Evolutionary conservation across 2,329 filamentous ascomycete species (phyloP).

Genomic region (Akanthomyces uredinophilus): DNA sequence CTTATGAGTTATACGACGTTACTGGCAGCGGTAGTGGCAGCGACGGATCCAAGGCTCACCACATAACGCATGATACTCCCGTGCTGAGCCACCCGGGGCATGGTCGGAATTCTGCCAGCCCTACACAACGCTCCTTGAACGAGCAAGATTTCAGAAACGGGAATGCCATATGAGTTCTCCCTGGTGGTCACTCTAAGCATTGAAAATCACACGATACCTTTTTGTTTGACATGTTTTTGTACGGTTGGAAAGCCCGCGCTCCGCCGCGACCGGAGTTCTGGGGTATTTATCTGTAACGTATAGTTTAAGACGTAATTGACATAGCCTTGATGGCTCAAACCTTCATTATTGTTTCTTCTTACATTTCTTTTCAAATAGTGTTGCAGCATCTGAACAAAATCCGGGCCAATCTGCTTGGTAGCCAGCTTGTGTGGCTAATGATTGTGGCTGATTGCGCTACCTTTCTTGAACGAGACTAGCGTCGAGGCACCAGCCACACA

Average conservation of each 20-base stretch:
- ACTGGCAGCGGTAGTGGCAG: slow-evolving; percentile 31
- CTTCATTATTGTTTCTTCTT: no score
- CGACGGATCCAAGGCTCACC: background rate
- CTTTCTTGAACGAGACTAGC: slow-evolving; percentile 16
- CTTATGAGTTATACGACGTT: slow-evolving; percentile 47
- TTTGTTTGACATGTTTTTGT: background rate
- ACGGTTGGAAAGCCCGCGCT: background rate
- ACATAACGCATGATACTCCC: slow-evolving; percentile 28
- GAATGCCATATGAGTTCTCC: background rate
- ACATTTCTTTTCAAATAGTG: background rate
- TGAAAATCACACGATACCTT: background rate
- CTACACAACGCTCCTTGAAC: slow-evolving; percentile 19
- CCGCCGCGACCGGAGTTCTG: background rate
- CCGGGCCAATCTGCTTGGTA: no score
- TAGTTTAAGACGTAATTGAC: background rate
- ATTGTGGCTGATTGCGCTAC: slow-evolving; percentile 13
- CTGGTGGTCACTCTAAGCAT: background rate
- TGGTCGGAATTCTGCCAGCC: slow-evolving; percentile 31
- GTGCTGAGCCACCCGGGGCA: slow-evolving; percentile 43
- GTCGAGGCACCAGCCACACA: slow-evolving; percentile 21
- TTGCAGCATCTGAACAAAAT: no score
- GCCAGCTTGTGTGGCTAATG: slow-evolving; percentile 6
- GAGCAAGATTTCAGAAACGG: slow-evolving; percentile 14
- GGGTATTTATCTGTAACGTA: background rate
- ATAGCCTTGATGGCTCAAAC: background rate